These are phyloP conservation scores for Ascosphaera apis DNA, from an alignment of 2,329 filamentous ascomycete species.

Conservation along the genomic window DNA sequence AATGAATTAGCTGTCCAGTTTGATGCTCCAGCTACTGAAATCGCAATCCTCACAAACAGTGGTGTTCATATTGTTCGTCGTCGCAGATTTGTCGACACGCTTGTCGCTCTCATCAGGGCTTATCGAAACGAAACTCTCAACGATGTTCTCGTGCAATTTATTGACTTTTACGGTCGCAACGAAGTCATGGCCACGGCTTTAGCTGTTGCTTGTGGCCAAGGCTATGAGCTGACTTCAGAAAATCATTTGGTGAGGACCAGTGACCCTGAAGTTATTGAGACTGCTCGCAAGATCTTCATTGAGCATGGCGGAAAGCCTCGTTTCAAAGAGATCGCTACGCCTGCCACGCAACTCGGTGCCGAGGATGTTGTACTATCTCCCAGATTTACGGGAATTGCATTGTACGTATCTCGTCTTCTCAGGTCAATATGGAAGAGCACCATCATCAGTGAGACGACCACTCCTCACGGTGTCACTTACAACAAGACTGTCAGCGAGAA, in stretches of 20 bases:
- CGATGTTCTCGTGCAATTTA: slow-evolving; percentile 67
- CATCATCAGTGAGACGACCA: slow-evolving; percentile 37
- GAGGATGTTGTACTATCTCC: slow-evolving; percentile 75
- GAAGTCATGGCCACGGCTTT: slow-evolving; percentile 80
- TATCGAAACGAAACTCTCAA: slow-evolving; percentile 35
- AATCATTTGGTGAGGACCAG: slow-evolving; percentile 46
- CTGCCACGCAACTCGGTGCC: slow-evolving; percentile 39
- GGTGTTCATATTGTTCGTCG: slow-evolving; percentile 73
- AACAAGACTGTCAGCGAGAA: slow-evolving; percentile 39
- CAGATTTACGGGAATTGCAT: slow-evolving; percentile 63
- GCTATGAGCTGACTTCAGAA: slow-evolving; percentile 52
- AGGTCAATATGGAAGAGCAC: slow-evolving; percentile 68
- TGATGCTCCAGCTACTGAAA: slow-evolving; percentile 56
- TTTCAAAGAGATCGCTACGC: slow-evolving; percentile 51
- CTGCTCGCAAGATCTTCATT: slow-evolving; percentile 69
- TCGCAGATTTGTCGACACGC: slow-evolving; percentile 71
- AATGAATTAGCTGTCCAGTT: slow-evolving; percentile 96
- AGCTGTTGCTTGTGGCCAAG: slow-evolving; percentile 86
- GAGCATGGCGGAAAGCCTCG: slow-evolving; percentile 77
- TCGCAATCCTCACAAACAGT: slow-evolving; percentile 76
- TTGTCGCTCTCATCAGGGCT: slow-evolving; percentile 56
- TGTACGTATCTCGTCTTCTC: slow-evolving; percentile 75
- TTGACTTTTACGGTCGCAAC: slow-evolving; percentile 61
- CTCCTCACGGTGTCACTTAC: slow-evolving; percentile 38
- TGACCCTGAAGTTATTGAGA: slow-evolving; percentile 67